A percentile compares a stretch with the other conserved stretches of the same genome.
These are phyloP conservation scores for Zymoseptoria pseudotritici DNA, from an alignment of 2,329 filamentous ascomycete genomes.

Conservation along the genomic window DNA sequence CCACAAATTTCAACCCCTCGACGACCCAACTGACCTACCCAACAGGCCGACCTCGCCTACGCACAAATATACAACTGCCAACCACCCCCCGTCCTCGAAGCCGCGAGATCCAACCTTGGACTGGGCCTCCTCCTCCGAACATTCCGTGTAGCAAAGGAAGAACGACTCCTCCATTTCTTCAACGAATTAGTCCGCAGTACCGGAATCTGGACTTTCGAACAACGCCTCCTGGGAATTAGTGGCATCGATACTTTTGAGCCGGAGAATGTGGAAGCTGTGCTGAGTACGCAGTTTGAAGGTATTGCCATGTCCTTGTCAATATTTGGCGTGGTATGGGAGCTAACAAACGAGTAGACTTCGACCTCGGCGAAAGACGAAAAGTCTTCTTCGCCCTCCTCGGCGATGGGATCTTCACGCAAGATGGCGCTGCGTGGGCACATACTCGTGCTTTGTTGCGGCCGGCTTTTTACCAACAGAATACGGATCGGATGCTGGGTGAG, in stretches of 20 bases:
- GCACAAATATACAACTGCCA: neutral
- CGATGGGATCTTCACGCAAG: slow-evolving; percentile 2
- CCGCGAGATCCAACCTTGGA: neutral
- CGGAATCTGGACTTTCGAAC: slow-evolving; percentile 1
- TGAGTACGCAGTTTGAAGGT: slow-evolving; percentile 4
- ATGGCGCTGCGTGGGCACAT: slow-evolving; percentile 2
- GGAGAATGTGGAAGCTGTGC: slow-evolving; percentile 2
- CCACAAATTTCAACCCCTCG: neutral
- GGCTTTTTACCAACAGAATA: slow-evolving; percentile 1
- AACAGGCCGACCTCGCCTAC: neutral
- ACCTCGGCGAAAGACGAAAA: neutral
- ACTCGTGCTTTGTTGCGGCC: slow-evolving; percentile 4
- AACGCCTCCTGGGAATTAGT: neutral
- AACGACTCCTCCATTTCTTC: neutral
- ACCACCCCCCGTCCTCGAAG: neutral
- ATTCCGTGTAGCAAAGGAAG: neutral
- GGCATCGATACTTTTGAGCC: slow-evolving; percentile 1
- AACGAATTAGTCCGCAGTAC: neutral
- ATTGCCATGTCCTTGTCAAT: too few species aligned
- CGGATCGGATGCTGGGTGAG: slow-evolving; percentile 1
- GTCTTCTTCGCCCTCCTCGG: neutral
- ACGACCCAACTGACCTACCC: neutral
- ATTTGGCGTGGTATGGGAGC: neutral
- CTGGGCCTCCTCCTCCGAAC: slow-evolving; percentile 1
- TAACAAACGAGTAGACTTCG: neutral